Conservation (phyloP, 2,329 filamentous ascomycete genomes). For the Didymella arachidicola region DNA sequence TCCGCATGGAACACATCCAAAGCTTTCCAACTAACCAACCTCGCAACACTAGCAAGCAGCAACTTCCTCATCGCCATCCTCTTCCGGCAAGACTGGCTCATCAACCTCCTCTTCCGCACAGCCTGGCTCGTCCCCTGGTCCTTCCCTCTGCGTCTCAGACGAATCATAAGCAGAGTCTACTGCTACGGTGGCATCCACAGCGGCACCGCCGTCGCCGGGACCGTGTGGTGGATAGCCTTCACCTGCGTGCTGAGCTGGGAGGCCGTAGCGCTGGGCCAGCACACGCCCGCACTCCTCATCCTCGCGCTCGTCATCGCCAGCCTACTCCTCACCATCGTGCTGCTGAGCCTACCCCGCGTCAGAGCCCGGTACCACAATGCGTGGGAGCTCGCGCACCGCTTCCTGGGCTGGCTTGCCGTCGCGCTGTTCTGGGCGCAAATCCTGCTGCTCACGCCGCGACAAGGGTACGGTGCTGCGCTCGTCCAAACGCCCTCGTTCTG, state of each 20-base stretch:
- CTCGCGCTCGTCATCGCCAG: constrained; percentile 32
- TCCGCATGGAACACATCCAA: neutral
- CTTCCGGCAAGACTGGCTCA: constrained; percentile 44
- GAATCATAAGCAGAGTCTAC: constrained; percentile 40
- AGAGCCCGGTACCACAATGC: constrained; percentile 39
- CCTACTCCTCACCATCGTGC: constrained; percentile 34
- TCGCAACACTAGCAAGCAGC: constrained; percentile 42
- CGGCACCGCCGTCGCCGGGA: constrained; percentile 43
- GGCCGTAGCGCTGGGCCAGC: constrained; percentile 24
- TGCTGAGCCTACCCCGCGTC: constrained; percentile 36
- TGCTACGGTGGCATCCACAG: constrained; percentile 48
- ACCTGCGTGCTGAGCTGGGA: constrained; percentile 42
- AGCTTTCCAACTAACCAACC: constrained; percentile 13
- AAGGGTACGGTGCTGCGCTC: constrained; percentile 4
- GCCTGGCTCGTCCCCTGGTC: constrained; percentile 43
- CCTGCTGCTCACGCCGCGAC: constrained; percentile 24
- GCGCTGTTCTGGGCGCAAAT: constrained; percentile 41
- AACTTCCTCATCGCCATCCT: constrained; percentile 45
- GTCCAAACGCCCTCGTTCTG: constrained; percentile 60
- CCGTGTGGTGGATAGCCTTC: constrained; percentile 55
- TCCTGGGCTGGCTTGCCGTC: constrained; percentile 45
- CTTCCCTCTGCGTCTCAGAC: constrained; percentile 34
- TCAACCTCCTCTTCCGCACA: constrained; percentile 41
- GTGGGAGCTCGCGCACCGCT: constrained; percentile 48
- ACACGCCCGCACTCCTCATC: constrained; percentile 26